phyloP scores from a whole-genome alignment of 2,329 filamentous ascomycete genomes.

The Bipolaris sorokiniana region DNA sequence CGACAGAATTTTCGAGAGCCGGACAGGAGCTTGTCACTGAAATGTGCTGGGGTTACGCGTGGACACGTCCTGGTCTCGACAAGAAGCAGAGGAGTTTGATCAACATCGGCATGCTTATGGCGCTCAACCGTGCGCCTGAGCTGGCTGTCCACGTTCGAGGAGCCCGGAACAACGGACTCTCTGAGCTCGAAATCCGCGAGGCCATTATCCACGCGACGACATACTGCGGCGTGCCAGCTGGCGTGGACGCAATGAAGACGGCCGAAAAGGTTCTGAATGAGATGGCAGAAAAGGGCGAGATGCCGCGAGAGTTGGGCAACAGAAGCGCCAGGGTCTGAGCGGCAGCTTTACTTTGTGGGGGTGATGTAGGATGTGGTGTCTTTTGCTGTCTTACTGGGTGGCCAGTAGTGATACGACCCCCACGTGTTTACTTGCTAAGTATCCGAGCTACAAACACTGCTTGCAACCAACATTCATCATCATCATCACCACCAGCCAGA shows the following conservation, averaged over 20 bases:
- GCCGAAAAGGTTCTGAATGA: constrained; percentile 60
- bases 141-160: constrained; percentile 67
- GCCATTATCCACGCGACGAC: constrained; percentile 59
- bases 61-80: constrained; percentile 67
- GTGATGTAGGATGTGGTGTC: background rate
- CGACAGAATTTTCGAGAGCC: constrained; percentile 64
- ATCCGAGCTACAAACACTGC: background rate
- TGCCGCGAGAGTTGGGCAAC: constrained; percentile 40
- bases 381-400: background rate
- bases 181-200: constrained; percentile 68
- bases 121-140: constrained; percentile 65
- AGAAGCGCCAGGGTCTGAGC: constrained; percentile 39
- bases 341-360: constrained; percentile 1
- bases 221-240: constrained; percentile 62
- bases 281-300: constrained; percentile 56
- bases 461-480: background rate
- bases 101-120: constrained; percentile 70
- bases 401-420: background rate
- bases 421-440: too few relatives aligned
- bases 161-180: constrained; percentile 67
- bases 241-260: constrained; percentile 61
- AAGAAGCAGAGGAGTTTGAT: constrained; percentile 66
- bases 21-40: constrained; percentile 69
- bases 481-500: background rate
- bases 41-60: constrained; percentile 68